phyloP scores from a whole-genome alignment of 441 rosid genomes.

The Brassica balearica region DNA sequence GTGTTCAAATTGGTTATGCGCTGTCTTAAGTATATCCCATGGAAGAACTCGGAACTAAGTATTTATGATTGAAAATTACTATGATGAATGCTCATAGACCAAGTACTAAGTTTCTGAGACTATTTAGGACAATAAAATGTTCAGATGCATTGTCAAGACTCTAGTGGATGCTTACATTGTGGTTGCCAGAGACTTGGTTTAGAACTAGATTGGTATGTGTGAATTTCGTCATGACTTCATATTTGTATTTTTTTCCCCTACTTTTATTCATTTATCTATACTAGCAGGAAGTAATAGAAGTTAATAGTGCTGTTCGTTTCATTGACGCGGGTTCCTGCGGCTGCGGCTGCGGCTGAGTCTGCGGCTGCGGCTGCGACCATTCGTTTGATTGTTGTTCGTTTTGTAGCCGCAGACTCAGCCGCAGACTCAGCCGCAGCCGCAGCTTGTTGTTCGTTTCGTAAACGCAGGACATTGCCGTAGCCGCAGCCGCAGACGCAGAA shows the following conservation, averaged over 20 bases:
- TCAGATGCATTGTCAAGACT: conserved; percentile 52
- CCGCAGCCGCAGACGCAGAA: no score
- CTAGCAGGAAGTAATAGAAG: conserved; percentile 58
- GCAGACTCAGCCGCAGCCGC: no score
- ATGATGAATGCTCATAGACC: conserved; percentile 16
- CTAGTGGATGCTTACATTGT: conserved; percentile 69
- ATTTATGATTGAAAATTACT: not conserved
- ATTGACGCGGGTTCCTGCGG: no score
- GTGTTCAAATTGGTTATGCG: conserved; percentile 62
- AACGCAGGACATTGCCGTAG: no score
- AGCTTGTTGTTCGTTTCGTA: no score
- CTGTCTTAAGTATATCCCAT: conserved; percentile 61
- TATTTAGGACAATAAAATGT: conserved; percentile 65
- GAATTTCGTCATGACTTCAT: conserved; percentile 18
- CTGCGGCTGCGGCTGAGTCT: no score
- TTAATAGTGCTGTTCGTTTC: no score
- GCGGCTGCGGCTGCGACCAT: no score
- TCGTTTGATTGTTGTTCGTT: no score
- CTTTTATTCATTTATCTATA: conserved; percentile 16
- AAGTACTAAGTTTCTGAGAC: conserved; percentile 38
- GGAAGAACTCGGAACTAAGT: conserved; percentile 60
- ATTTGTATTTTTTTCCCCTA: not conserved
- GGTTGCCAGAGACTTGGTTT: conserved; percentile 61
- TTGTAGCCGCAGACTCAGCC: no score
- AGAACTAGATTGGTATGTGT: conserved; percentile 59